These are phyloP conservation scores for Boletus reticulatus DNA, from an alignment of 768 basidiomycete species.

Conservation along the genomic window DNA sequence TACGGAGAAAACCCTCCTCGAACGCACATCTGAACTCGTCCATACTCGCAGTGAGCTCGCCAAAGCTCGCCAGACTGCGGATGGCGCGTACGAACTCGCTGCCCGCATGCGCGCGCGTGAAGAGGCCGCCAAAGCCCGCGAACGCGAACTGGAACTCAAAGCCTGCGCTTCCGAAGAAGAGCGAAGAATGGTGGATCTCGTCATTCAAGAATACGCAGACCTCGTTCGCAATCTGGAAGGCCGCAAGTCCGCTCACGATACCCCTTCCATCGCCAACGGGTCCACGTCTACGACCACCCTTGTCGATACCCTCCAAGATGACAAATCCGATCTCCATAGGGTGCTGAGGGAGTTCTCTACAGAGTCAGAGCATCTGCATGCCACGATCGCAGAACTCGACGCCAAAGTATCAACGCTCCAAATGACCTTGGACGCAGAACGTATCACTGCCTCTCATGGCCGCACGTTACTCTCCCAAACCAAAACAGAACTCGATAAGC, in stretches of 20 bases:
- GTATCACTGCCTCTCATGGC: constrained; percentile 39
- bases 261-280: constrained; percentile 4
- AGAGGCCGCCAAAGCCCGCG: constrained; percentile 49
- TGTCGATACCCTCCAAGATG: constrained; percentile 43
- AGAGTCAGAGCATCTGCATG: constrained; percentile 46
- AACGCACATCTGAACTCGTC: constrained; percentile 48
- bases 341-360: constrained; percentile 49
- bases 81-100: constrained; percentile 55
- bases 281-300: constrained; percentile 25
- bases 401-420: constrained; percentile 43
- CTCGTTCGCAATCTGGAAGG: constrained; percentile 66
- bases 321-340: constrained; percentile 46
- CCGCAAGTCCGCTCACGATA: constrained; percentile 28
- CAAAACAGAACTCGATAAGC: constrained; percentile 51
- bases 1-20: constrained; percentile 54
- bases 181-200: constrained; percentile 56
- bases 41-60: constrained; percentile 41
- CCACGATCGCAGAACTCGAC: constrained; percentile 41
- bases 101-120: constrained; percentile 52
- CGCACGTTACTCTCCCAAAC: constrained; percentile 44
- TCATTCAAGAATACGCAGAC: constrained; percentile 71
- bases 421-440: constrained; percentile 46
- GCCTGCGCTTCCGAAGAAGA: constrained; percentile 55
- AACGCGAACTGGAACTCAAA: constrained; percentile 46
- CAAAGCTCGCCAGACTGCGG: constrained; percentile 41